Conservation (phyloP, 139 green algal species). For the Picochlorum sp. region DNA sequence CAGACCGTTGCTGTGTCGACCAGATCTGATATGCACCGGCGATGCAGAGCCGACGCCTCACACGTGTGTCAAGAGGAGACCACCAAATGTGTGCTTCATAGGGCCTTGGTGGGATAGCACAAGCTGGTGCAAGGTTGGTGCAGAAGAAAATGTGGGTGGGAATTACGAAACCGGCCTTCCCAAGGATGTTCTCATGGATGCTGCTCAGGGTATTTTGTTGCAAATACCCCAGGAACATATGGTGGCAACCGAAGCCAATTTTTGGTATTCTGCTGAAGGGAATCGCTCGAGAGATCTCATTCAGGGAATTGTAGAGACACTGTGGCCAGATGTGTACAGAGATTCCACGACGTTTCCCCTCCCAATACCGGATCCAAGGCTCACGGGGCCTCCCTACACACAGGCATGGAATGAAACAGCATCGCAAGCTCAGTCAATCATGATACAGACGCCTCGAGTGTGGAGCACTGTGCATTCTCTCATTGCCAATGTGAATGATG, state of each 20-base stretch:
- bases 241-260: background rate
- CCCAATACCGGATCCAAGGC: background rate
- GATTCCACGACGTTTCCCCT: background rate
- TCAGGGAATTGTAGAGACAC: background rate
- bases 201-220: background rate
- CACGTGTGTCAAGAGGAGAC: background rate
- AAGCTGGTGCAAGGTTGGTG: constrained; percentile 4
- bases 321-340: background rate
- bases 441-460: constrained; percentile 3
- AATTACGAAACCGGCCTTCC: background rate
- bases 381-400: background rate
- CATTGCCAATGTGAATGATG: background rate
- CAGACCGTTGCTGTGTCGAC: background rate
- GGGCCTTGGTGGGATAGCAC: constrained; percentile 5
- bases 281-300: background rate
- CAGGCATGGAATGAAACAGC: background rate
- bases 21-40: background rate
- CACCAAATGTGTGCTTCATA: constrained; percentile 1
- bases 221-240: constrained; percentile 4
- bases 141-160: background rate
- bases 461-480: background rate
- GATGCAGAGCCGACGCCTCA: background rate
- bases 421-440: background rate
- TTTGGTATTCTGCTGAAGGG: background rate
- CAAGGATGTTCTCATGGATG: constrained; percentile 2